Conservation (phyloP, 2,329 filamentous ascomycete species). For the Pseudogymnoascus sp. region DNA sequence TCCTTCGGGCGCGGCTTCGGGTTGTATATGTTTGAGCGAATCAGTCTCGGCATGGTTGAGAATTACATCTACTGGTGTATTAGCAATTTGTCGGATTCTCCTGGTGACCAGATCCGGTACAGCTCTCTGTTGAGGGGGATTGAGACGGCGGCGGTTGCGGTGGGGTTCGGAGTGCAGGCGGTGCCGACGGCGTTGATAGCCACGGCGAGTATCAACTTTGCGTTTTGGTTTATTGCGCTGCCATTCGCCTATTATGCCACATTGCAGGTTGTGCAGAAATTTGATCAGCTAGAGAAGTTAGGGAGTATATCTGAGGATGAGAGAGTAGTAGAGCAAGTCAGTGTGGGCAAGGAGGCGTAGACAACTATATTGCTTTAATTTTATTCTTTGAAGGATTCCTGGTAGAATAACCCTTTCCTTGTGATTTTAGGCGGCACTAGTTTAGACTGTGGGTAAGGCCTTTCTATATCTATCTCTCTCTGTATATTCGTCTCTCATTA, state of each 20-base stretch:
- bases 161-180: constrained; percentile 38
- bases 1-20: constrained; percentile 38
- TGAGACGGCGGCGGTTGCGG: constrained; percentile 28
- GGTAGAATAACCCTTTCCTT: neutral
- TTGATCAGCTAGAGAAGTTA: constrained; percentile 27
- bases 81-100: constrained; percentile 29
- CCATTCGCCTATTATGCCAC: constrained; percentile 40
- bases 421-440: neutral
- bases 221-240: constrained; percentile 35
- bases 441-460: neutral
- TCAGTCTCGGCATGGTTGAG: constrained; percentile 35
- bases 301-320: neutral
- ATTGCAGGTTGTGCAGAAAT: constrained; percentile 35
- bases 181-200: constrained; percentile 37
- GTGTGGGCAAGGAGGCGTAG: neutral
- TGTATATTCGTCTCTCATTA: neutral
- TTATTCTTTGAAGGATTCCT: neutral
- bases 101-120: constrained; percentile 22
- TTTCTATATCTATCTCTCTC: neutral
- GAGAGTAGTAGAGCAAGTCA: neutral
- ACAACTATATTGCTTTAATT: neutral
- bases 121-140: constrained; percentile 27
- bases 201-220: constrained; percentile 38
- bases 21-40: constrained; percentile 35
- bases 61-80: constrained; percentile 43